A percentile compares a stretch with the other conserved stretches of the same genome.
Evolutionary conservation across 257 asterid species (phyloP).

Genomic region (Solanum chilense): DNA sequence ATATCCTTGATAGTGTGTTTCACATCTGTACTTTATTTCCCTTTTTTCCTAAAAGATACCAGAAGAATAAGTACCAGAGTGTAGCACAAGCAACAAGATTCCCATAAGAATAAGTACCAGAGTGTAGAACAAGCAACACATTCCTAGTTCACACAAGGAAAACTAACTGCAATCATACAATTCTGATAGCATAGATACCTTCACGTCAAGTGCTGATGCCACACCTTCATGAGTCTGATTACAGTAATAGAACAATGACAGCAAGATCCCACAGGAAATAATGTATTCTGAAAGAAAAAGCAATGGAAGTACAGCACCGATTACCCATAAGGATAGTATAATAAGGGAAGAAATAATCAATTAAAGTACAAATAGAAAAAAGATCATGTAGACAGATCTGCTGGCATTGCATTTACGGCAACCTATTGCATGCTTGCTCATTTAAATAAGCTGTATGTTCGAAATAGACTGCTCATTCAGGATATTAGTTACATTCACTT

Average conservation of each 20-base stretch:
- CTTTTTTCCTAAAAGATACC: background rate
- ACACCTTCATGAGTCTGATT: background rate
- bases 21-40: background rate
- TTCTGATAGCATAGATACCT: background rate
- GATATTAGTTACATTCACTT: background rate
- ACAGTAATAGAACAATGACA: background rate
- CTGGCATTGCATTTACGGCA: background rate
- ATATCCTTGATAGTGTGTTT: background rate
- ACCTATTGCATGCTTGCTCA: background rate
- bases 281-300: background rate
- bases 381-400: background rate
- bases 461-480: background rate
- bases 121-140: background rate
- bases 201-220: background rate
- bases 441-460: background rate
- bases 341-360: background rate
- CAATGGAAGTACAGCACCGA: background rate
- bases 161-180: background rate
- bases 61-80: background rate
- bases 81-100: background rate
- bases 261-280: background rate
- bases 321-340: background rate
- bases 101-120: background rate
- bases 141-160: background rate
- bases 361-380: background rate